phyloP scores from a whole-genome alignment of 2,329 filamentous ascomycete species.

The Trichoderma harzianum region DNA sequence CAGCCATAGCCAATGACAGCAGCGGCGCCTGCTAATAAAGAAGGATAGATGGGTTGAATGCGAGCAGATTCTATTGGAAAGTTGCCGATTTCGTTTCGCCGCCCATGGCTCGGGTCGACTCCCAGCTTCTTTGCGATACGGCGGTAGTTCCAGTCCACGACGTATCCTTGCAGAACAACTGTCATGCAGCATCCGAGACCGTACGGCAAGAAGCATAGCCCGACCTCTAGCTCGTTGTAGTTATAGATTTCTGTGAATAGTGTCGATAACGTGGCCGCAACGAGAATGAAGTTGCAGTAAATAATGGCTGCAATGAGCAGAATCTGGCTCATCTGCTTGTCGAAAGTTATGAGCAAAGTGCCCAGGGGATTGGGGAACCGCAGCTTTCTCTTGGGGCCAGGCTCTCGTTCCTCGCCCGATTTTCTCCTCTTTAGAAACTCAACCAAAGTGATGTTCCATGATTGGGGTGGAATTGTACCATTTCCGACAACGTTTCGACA shows the following conservation, averaged over 20 bases:
- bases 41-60: conserved; percentile 51
- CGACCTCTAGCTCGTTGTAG: conserved; percentile 49
- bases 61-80: conserved; percentile 56
- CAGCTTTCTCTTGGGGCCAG: conserved; percentile 40
- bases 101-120: conserved; percentile 57
- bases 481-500: conserved; percentile 59
- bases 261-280: conserved; percentile 51
- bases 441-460: conserved; percentile 56
- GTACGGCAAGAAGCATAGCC: conserved; percentile 54
- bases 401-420: conserved; percentile 33
- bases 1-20: conserved; percentile 56
- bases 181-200: conserved; percentile 49
- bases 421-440: conserved; percentile 43
- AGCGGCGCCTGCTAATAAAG: conserved; percentile 52
- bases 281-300: conserved; percentile 55
- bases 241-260: conserved; percentile 50
- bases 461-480: conserved; percentile 55
- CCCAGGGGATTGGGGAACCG: conserved; percentile 56
- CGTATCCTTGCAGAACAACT: conserved; percentile 53
- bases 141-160: conserved; percentile 67
- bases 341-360: conserved; percentile 50
- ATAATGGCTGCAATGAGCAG: conserved; percentile 51
- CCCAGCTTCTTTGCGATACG: conserved; percentile 61
- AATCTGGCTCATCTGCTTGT: conserved; percentile 56
- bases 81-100: conserved; percentile 47